Evolutionary conservation across 1,284 basidiomycete species (phyloP), one percentile per base, ranked within the genome.

Genomic region (Ustilago sp.): DNA sequence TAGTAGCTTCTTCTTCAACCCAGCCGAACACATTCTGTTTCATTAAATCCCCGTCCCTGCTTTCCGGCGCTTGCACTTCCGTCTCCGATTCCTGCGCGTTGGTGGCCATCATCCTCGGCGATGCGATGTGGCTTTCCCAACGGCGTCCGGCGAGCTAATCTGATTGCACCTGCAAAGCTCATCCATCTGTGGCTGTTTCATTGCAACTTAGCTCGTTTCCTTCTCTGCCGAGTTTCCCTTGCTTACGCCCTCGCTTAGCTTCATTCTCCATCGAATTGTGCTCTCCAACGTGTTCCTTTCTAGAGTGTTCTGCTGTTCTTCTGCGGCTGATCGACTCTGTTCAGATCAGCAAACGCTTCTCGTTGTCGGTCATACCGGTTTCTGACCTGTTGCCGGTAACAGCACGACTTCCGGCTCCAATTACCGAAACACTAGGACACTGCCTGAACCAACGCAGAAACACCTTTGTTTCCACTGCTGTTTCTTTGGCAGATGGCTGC

Each of bases 11-110:
- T 50, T n/a, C 31, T 41, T 12, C 28, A 52, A 31, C 50, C 54
- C 34, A 56, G 15, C 38, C 17, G 36, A 56, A 39, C 12, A 45
- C 11, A 45, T 45, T 7, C 23, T 56, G 54, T 56, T 23, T 56
- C 54, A 56, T 38, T 19, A 28, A 41, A 31, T 19, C 38, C 3
- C 38, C 54, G 19, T 31, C 13, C 54, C 38, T 13, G 38, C 54
- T 56, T 4, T 41, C 19, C 54, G 39, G 54, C 8, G 28, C 38
- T 1, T 56, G 54, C 54, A 56, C 19, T 11, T 56, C 54, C 38
- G 54, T 31, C 19, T 15, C 13, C 54, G 23, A 38, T 41, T 19
- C 38, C 23, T 39, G 35, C 54, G 54, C 54, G 54, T 56, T 56
- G 39, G 54, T 56, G 38, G 54, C 54, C 38, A 56, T 56, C 23